These are phyloP conservation scores for Populus nigra DNA, from an alignment of 345 rosid genomes.

Conservation along the genomic window DNA sequence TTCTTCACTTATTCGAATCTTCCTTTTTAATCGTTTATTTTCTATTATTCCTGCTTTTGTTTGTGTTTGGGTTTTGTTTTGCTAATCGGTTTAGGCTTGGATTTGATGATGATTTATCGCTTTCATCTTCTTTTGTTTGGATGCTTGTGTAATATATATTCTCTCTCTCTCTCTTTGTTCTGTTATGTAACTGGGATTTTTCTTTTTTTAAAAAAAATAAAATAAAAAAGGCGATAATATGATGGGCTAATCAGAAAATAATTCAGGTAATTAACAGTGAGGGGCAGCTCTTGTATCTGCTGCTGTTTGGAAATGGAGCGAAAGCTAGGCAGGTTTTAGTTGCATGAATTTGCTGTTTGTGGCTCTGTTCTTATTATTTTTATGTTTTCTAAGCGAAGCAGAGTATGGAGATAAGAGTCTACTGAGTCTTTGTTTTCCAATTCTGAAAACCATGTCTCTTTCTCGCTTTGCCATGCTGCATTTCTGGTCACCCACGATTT, in stretches of 20 bases:
- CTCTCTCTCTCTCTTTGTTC: not conserved
- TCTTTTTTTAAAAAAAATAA: not conserved
- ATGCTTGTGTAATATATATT: not conserved
- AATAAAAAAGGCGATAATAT: too few species aligned
- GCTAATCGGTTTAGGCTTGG: not conserved
- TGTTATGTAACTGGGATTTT: not conserved
- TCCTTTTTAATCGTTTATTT: not conserved
- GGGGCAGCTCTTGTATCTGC: not conserved
- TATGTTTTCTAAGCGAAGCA: not conserved
- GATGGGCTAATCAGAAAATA: too few species aligned
- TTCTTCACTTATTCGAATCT: not conserved
- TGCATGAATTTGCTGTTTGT: not conserved
- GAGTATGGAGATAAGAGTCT: not conserved
- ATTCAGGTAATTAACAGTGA: too few species aligned
- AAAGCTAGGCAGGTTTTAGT: not conserved
- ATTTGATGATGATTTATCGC: conserved; percentile 5
- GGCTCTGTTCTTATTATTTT: not conserved
- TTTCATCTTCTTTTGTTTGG: not conserved
- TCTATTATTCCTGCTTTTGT: not conserved
- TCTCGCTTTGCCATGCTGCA: not conserved
- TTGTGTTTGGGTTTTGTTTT: not conserved
- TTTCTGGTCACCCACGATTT: not conserved
- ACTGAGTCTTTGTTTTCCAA: not conserved
- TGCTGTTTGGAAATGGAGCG: not conserved
- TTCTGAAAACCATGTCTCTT: not conserved